Evolutionary conservation across 768 basidiomycete species (phyloP), one percentile per base, ranked within the genome.

Genomic region (Boletellus ananiceps): DNA sequence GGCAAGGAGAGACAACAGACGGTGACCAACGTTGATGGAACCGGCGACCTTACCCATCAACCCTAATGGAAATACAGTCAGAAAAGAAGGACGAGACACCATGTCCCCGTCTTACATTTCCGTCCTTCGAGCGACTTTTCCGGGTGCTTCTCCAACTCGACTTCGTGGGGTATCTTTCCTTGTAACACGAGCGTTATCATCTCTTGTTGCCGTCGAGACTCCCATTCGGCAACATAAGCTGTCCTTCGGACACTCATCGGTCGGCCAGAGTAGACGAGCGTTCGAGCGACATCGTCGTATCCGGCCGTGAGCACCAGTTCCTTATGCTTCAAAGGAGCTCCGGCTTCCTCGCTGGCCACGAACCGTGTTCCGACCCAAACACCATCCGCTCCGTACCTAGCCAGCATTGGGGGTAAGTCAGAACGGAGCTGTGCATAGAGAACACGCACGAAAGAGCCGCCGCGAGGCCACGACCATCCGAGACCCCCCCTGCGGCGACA

Each of bases 291-390:
- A 61, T 91, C 90, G 51, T 89, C 88, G 49, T 85, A 84, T n/a
- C 83, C 83, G 8, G 87, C 85, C 15, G 72, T 75, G 21, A 88
- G 43, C 12, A 88, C 72, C 46, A 79, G 69, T 44, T 88, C 76
- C 62, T 89, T 89, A 66, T 88, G 87, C 56, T 66, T 78, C 31
- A 79, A 79, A 11, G 89, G 83, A 2, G 89, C 90, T 33, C 83
- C 86, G 0, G 90, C 88, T 64, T 92, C 88, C 33, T 75, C 80
- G 57, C 83, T 83, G 11, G 89, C 88, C 36, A 91, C 88, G 61
- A 93, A 93, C 34, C 89, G 82, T 5, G 89, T 93, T 35, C 87
- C 87, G 33, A 90, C 88, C 91, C 91, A 93, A 3, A 93, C 86
- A 38, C 84, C 91, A 3, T 84, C 74, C 5, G 90, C 91, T 40